Conservation (phyloP, 2,329 filamentous ascomycete species). For the Samsoniella hepiali region DNA sequence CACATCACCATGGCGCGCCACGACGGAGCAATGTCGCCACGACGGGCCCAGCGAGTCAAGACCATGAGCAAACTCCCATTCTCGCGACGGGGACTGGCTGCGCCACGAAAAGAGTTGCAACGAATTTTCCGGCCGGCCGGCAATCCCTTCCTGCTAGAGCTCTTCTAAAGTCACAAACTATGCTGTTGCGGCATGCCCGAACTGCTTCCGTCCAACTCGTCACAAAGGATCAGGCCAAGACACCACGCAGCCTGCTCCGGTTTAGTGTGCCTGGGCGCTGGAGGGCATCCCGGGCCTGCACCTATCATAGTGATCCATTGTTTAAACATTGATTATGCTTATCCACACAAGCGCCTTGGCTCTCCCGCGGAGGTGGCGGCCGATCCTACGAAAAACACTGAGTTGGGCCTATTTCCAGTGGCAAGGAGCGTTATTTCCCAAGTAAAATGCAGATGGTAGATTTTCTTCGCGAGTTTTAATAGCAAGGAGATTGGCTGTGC, state of each 20-base stretch:
- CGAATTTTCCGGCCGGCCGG: too few species aligned
- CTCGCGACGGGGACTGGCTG: background rate
- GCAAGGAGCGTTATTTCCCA: background rate
- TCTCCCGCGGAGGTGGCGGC: background rate
- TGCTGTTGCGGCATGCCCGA: background rate
- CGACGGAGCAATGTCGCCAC: background rate
- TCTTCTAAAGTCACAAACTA: background rate
- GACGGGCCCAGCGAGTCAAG: background rate
- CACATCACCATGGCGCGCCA: background rate
- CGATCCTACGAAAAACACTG: background rate
- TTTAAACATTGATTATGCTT: constrained; percentile 14
- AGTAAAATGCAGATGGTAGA: background rate
- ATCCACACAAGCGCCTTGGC: constrained; percentile 15
- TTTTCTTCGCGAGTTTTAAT: background rate
- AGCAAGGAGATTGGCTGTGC: background rate
- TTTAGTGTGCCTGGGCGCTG: constrained; percentile 1
- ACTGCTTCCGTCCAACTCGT: background rate
- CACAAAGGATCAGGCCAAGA: constrained; percentile 5
- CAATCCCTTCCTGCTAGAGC: background rate
- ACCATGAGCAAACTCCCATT: background rate
- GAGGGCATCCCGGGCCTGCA: background rate
- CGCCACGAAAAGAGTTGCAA: background rate
- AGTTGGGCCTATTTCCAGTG: background rate
- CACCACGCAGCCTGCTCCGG: background rate
- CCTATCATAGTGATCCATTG: background rate